Evolutionary conservation across 208 protist genomes (phyloP), one percentile per base, ranked within the genome.

Genomic region (Acanthamoeba lugdunensis): DNA sequence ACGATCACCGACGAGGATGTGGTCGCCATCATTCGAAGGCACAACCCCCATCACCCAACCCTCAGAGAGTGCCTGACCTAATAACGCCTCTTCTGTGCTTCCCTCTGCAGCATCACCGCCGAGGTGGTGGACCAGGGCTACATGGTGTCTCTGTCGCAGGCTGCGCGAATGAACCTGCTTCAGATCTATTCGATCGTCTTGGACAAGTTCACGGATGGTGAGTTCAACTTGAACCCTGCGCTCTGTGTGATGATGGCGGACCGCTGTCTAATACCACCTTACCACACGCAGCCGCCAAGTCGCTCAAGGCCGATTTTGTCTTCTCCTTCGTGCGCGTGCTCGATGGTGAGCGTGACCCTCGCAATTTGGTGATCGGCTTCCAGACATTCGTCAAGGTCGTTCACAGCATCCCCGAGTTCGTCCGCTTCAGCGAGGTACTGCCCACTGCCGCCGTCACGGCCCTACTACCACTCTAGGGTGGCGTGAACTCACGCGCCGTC

Each of bases 311-410:
- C 82, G 95, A 95, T 69, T 96, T 96, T 56, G 94, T 96, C 52
- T 89, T 93, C 52, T 93, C 92, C 30, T 96, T 94, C 58, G 61
- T 96, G n/a, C 93, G 94, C 41, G 92, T 94, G 23, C 71, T 96
- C 4, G 95, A 96, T 52, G 92, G 92, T 52, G 95, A 96, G 90
- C 94, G 94, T 9, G 95, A 96, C 75, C 95, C 95, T 16, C 81
- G 95, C 77, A 95, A 94, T 58, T 50, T 96, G 13, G 63, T 96
- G 21, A 92, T 56, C 14, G 87, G 90, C 52, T 96, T 96, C 48
- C 37, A 73, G 69, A 41, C 94, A 14, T 56, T 95, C 61, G 91
- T 94, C 69, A 85, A 67, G 14, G 88, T 95, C 14, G 69, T 96
- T 16, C 56, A 84, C 6, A 69, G 54, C 23, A 94, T 96, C 11